Percentiles rank a stretch among this genome's conserved stretches.
phyloP scores from a whole-genome alignment of 2,329 filamentous ascomycete species.

The Trichoderma sp. region DNA sequence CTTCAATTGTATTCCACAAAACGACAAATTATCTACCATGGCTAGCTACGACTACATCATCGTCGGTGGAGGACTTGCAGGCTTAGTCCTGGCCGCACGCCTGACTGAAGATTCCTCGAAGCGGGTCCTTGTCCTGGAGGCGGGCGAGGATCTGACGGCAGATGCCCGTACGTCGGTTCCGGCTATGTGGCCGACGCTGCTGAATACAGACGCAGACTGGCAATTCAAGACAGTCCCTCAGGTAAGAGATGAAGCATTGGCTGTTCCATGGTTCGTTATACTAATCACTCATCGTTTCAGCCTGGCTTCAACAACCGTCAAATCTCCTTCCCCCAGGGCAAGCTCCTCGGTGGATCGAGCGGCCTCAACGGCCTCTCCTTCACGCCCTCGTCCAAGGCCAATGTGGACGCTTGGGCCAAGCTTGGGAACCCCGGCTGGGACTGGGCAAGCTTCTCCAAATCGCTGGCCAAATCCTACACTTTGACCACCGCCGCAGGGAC shows the following conservation, averaged over 20 bases:
- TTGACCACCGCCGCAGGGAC: conserved; percentile 29
- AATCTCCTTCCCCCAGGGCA: conserved; percentile 26
- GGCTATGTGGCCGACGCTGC: conserved; percentile 27
- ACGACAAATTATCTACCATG: not conserved
- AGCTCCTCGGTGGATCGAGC: conserved; percentile 30
- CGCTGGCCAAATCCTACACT: conserved; percentile 32
- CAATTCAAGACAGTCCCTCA: conserved; percentile 29
- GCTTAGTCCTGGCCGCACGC: conserved; percentile 32
- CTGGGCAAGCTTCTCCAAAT: conserved; percentile 27
- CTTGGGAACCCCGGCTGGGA: conserved; percentile 31
- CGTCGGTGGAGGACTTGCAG: conserved; percentile 33
- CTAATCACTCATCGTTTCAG: not conserved
- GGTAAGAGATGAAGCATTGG: conserved; percentile 11
- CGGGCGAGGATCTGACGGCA: conserved; percentile 28
- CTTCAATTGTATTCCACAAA: not conserved
- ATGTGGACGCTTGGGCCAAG: conserved; percentile 27
- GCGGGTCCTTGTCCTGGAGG: conserved; percentile 31
- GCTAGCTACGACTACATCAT: conserved; percentile 25
- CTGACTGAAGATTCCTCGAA: conserved; percentile 27
- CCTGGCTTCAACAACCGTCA: conserved; percentile 22
- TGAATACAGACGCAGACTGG: conserved; percentile 30
- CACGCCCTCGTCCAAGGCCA: conserved; percentile 19
- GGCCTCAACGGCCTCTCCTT: conserved; percentile 31
- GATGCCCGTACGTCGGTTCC: conserved; percentile 30
- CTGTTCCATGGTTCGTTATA: not conserved